Conservation (phyloP, 2,329 filamentous ascomycete genomes). For the Alternaria consortialis region DNA sequence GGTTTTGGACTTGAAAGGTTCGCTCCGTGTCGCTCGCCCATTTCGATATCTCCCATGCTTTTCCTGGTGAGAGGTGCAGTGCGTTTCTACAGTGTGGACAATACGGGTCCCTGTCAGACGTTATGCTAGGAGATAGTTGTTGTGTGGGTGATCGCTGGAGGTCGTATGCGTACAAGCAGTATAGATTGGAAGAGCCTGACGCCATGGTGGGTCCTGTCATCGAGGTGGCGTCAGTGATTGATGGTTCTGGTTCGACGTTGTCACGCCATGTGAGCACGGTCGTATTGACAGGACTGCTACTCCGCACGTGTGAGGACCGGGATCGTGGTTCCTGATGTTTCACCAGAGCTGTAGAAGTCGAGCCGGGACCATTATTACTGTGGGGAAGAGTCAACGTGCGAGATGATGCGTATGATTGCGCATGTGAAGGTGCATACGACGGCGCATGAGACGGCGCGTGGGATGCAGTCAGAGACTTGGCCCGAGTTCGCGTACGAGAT, state of each 20-base stretch:
- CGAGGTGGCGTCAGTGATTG: constrained; percentile 36
- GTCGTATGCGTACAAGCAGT: constrained; percentile 45
- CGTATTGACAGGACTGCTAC: constrained; percentile 36
- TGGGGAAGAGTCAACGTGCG: constrained; percentile 27
- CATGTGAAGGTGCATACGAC: neutral
- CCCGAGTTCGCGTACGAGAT: neutral
- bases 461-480: neutral
- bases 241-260: constrained; percentile 27
- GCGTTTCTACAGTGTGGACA: constrained; percentile 44
- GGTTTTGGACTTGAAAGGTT: constrained; percentile 46
- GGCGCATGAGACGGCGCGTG: neutral
- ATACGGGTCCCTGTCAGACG: constrained; percentile 32
- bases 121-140: constrained; percentile 37
- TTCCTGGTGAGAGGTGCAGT: constrained; percentile 45
- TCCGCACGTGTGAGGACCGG: constrained; percentile 13
- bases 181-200: constrained; percentile 30
- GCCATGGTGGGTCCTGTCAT: constrained; percentile 31
- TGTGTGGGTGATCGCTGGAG: constrained; percentile 42
- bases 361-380: constrained; percentile 14
- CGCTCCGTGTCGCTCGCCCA: constrained; percentile 41
- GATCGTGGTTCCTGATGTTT: constrained; percentile 28
- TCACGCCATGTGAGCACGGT: constrained; percentile 32
- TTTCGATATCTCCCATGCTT: constrained; percentile 49
- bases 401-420: constrained; percentile 20
- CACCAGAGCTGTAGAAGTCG: constrained; percentile 37